These are phyloP conservation scores for Nannochloropsis gaditana DNA, from an alignment of 108 stramenopile genomes.

Conservation along the genomic window DNA sequence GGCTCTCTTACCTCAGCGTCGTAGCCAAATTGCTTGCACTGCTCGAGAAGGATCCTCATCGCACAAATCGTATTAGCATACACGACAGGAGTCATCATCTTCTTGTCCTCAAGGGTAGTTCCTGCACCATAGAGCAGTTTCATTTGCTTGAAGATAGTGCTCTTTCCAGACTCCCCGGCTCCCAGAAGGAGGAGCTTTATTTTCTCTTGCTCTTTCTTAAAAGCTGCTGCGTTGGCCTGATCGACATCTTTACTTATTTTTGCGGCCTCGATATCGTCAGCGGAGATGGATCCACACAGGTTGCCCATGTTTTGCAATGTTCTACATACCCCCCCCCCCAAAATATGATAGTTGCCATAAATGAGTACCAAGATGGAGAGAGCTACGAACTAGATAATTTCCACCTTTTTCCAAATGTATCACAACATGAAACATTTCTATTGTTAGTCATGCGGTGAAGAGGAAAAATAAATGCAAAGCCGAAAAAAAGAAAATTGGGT, in stretches of 20 bases:
- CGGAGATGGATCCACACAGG: neutral
- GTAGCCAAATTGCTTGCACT: slow-evolving; percentile 36
- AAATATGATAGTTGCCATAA: no score
- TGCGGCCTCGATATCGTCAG: neutral
- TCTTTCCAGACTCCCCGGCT: slow-evolving; percentile 97
- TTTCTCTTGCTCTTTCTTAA: slow-evolving; percentile 57
- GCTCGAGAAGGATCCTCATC: slow-evolving; percentile 58
- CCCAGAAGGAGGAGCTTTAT: slow-evolving; percentile 96
- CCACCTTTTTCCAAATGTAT: no score
- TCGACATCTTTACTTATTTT: slow-evolving; percentile 35
- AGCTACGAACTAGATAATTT: no score
- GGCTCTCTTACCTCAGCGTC: slow-evolving; percentile 18
- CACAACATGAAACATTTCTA: no score
- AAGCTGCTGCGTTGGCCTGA: slow-evolving; percentile 32
- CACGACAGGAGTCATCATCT: slow-evolving; percentile 49
- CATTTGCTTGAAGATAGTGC: slow-evolving; percentile 92
- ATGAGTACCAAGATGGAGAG: no score
- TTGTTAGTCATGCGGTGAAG: neutral
- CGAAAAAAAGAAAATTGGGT: neutral
- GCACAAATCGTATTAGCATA: slow-evolving; percentile 53
- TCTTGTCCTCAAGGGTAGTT: slow-evolving; percentile 50
- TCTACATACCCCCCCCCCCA: no score
- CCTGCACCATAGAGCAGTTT: slow-evolving; percentile 55
- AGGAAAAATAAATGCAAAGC: neutral
- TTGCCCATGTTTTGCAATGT: neutral